Percentiles rank a stretch among this genome's conserved stretches.
Evolutionary conservation across 345 rosid species (phyloP).

Genomic region (Lumnitzera racemosa): DNA sequence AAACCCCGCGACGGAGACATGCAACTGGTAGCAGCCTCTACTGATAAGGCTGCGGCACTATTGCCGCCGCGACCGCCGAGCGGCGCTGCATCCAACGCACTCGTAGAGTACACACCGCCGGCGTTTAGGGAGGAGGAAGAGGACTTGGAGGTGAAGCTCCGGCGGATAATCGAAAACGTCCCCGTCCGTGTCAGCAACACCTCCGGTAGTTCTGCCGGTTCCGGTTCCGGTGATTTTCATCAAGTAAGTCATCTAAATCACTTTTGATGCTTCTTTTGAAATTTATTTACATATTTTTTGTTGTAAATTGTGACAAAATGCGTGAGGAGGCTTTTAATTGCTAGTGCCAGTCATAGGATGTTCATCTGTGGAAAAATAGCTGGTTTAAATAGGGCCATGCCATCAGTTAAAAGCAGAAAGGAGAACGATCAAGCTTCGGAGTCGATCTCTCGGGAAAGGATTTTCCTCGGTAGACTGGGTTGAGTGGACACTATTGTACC

Average conservation of each 20-base stretch:
- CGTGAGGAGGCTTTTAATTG: no score
- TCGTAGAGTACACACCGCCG: slow-evolving; percentile 72
- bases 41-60: slow-evolving; percentile 30
- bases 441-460: no score
- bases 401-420: neutral
- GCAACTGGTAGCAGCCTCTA: slow-evolving; percentile 35
- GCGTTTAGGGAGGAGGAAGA: slow-evolving; percentile 78
- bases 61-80: slow-evolving; percentile 27
- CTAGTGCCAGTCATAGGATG: no score
- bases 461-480: no score
- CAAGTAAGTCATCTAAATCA: slow-evolving; percentile 39
- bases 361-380: no score
- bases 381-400: neutral
- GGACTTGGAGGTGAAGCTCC: slow-evolving; percentile 86
- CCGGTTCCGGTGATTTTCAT: slow-evolving; percentile 94
- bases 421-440: no score
- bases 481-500: no score
- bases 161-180: slow-evolving; percentile 84
- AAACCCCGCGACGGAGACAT: slow-evolving; percentile 39
- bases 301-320: neutral
- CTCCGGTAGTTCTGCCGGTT: slow-evolving; percentile 97
- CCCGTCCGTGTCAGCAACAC: slow-evolving; percentile 94
- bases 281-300: neutral
- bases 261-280: neutral
- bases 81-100: slow-evolving; percentile 35